phyloP scores from a whole-genome alignment of 75 land plant genomes.

The Chamaecyparis obtusa region DNA sequence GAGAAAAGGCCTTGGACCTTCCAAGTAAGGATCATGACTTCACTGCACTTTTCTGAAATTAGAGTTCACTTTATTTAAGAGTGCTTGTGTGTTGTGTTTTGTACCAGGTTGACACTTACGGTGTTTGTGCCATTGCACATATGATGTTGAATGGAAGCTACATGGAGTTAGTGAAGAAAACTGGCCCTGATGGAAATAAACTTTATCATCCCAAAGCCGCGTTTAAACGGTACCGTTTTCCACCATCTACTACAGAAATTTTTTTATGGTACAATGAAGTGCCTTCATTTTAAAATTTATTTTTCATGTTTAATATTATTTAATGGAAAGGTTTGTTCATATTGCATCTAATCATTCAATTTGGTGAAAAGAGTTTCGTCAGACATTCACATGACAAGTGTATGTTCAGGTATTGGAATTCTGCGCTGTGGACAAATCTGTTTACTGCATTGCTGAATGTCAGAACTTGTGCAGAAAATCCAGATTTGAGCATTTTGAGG shows the following conservation, averaged over 20 bases:
- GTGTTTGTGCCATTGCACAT: conserved; percentile 87
- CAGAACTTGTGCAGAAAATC: conserved; percentile 36
- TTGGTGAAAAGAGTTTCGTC: background rate
- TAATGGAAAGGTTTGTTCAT: background rate
- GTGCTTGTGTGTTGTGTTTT: background rate
- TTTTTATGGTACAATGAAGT: background rate
- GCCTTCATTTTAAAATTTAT: background rate
- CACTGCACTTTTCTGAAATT: background rate
- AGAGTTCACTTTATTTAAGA: background rate
- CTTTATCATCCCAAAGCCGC: conserved; percentile 65
- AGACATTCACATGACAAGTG: background rate
- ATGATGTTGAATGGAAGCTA: conserved; percentile 85
- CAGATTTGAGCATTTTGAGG: conserved; percentile 39
- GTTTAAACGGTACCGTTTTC: conserved; percentile 60
- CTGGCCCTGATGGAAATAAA: conserved; percentile 36
- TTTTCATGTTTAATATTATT: too few species aligned
- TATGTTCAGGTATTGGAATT: conserved; percentile 77
- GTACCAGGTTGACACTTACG: conserved; percentile 83
- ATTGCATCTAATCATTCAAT: background rate
- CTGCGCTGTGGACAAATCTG: conserved; percentile 65
- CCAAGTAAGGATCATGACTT: conserved; percentile 46
- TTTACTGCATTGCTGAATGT: conserved; percentile 71
- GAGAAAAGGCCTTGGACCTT: conserved; percentile 82
- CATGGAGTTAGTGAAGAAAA: conserved; percentile 70
- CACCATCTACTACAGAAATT: background rate